These are phyloP conservation scores for Parasitella parasitica DNA, from an alignment of 371 early-diverging fungal genomes.

Conservation along the genomic window DNA sequence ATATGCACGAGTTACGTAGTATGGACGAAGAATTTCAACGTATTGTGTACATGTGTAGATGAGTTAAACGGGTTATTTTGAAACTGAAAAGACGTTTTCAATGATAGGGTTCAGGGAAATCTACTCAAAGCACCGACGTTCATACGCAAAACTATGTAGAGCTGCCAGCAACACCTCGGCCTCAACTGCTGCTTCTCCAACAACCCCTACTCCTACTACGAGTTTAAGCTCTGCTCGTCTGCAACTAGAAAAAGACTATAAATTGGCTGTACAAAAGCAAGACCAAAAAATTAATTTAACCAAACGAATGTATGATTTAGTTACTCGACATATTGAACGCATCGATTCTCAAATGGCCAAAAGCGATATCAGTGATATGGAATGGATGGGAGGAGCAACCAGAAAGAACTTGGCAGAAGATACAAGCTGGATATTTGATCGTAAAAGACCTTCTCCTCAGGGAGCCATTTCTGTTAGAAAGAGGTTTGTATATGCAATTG, in stretches of 20 bases:
- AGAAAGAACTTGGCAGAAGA: constrained; percentile 2
- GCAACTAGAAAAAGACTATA: constrained; percentile 49
- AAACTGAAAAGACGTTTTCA: neutral
- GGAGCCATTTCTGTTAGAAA: constrained; percentile 7
- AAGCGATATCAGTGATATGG: constrained; percentile 31
- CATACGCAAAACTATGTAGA: constrained; percentile 18
- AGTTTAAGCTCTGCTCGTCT: constrained; percentile 26
- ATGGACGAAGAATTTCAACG: constrained; percentile 58
- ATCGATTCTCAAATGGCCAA: constrained; percentile 51
- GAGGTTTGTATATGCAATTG: constrained; percentile 5
- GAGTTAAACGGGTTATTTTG: neutral
- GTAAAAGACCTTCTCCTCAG: constrained; percentile 15
- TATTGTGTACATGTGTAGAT: constrained; percentile 6
- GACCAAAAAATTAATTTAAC: constrained; percentile 54
- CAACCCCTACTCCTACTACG: constrained; percentile 4
- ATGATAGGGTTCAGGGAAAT: constrained; percentile 25
- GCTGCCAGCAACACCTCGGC: neutral
- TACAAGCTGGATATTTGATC: constrained; percentile 8
- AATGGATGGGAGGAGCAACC: constrained; percentile 28
- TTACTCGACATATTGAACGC: constrained; percentile 51
- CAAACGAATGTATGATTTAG: constrained; percentile 49
- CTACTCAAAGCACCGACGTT: constrained; percentile 20
- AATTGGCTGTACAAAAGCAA: constrained; percentile 45
- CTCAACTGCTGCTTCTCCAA: neutral
- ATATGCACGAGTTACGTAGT: constrained; percentile 52